phyloP scores from a whole-genome alignment of 164 flowering plant genomes.

The Amborella trichopoda region DNA sequence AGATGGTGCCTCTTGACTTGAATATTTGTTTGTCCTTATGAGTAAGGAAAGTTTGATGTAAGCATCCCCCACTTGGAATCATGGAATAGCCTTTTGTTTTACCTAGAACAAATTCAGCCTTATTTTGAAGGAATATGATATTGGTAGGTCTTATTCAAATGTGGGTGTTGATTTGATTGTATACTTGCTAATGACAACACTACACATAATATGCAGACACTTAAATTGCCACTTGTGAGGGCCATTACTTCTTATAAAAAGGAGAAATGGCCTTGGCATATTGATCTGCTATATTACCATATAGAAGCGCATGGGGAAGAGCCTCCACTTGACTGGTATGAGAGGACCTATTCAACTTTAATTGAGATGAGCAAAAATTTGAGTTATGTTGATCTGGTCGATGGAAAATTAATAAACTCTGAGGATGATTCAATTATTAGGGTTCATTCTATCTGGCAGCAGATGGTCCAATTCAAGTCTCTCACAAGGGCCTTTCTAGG shows the following conservation, averaged over 20 bases:
- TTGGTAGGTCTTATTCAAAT: too few species aligned
- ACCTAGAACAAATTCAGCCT: too few species aligned
- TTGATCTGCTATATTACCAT: slow-evolving; percentile 21
- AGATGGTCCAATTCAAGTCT: slow-evolving; percentile 41
- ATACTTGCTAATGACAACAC: too few species aligned
- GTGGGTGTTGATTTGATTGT: too few species aligned
- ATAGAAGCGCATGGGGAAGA: slow-evolving; percentile 17
- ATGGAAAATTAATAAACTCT: slow-evolving; percentile 44
- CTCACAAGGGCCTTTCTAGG: slow-evolving; percentile 42
- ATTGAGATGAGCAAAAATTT: slow-evolving; percentile 9
- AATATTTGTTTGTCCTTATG: too few species aligned
- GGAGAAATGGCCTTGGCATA: slow-evolving; percentile 5
- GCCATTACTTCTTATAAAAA: slow-evolving; percentile 6
- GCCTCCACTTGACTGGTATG: slow-evolving; percentile 35
- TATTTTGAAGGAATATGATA: too few species aligned
- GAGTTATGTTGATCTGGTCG: slow-evolving; percentile 43
- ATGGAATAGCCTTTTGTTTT: too few species aligned
- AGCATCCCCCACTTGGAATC: too few species aligned
- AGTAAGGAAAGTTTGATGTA: too few species aligned
- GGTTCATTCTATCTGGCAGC: slow-evolving; percentile 23
- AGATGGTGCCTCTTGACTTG: too few species aligned
- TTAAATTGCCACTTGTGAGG: slow-evolving; percentile 1
- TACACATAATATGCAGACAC: too few species aligned
- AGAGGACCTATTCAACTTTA: slow-evolving; percentile 10
- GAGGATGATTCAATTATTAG: slow-evolving; percentile 23